These are phyloP conservation scores for Ceratocystis ficicola DNA, from an alignment of 2,329 filamentous ascomycete genomes.

Conservation along the genomic window DNA sequence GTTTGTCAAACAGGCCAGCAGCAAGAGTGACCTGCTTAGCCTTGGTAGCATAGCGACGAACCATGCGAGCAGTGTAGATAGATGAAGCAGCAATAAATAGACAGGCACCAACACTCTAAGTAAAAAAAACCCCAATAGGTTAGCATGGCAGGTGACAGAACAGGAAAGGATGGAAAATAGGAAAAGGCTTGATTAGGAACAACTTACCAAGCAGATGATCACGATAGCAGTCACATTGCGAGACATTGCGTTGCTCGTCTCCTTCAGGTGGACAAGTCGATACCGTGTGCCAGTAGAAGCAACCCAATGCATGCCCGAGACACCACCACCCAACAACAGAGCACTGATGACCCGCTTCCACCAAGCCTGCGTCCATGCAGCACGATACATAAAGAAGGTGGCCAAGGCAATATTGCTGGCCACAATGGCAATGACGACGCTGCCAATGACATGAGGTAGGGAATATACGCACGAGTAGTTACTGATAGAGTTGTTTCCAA, in stretches of 20 bases:
- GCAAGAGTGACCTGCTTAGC: constrained; percentile 49
- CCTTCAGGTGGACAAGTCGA: constrained; percentile 39
- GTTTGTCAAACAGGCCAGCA: constrained; percentile 54
- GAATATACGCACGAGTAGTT: constrained; percentile 61
- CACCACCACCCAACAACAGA: constrained; percentile 55
- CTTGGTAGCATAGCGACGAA: constrained; percentile 42
- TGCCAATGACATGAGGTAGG: constrained; percentile 49
- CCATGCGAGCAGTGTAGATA: constrained; percentile 41
- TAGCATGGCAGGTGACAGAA: not conserved
- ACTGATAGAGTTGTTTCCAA: constrained; percentile 69
- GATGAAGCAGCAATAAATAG: constrained; percentile 45
- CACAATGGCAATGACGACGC: constrained; percentile 58
- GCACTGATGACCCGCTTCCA: constrained; percentile 61
- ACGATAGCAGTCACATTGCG: constrained; percentile 59
- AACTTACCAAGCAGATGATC: constrained; percentile 55
- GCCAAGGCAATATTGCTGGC: constrained; percentile 59
- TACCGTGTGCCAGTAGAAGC: constrained; percentile 61
- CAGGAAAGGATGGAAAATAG: no score
- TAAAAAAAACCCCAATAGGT: not conserved
- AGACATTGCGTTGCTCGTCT: constrained; percentile 35
- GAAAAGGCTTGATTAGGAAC: not conserved
- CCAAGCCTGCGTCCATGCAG: constrained; percentile 65
- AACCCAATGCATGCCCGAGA: constrained; percentile 83
- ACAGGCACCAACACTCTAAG: constrained; percentile 49
- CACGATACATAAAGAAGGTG: constrained; percentile 65